phyloP scores from a whole-genome alignment of 2,329 filamentous ascomycete species.

The Alternaria dauci region DNA sequence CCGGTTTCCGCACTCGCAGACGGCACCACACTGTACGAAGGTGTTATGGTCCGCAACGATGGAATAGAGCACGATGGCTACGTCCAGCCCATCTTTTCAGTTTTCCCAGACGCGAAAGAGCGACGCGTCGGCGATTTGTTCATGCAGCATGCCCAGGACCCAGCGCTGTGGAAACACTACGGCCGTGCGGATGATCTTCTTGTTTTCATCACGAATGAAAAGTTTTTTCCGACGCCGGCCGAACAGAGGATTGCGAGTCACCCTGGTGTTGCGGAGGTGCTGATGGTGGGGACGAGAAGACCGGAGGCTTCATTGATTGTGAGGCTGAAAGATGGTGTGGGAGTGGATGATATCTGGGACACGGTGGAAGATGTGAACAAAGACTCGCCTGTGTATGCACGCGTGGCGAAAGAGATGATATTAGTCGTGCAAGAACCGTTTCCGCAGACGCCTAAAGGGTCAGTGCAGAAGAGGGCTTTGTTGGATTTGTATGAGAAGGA shows the following conservation, averaged over 20 bases:
- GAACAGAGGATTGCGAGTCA: conserved; percentile 37
- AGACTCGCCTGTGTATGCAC: conserved; percentile 52
- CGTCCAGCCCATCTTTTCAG: conserved; percentile 30
- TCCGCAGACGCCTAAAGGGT: conserved; percentile 57
- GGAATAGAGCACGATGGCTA: conserved; percentile 13
- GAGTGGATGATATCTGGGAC: conserved; percentile 58
- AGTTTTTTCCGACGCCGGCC: conserved; percentile 30
- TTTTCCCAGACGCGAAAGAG: conserved; percentile 24
- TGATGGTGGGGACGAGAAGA: conserved; percentile 43
- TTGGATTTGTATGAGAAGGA: conserved; percentile 48
- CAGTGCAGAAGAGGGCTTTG: conserved; percentile 54
- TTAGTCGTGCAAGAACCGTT: conserved; percentile 57
- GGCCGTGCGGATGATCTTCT: conserved; percentile 35
- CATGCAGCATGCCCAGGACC: conserved; percentile 16
- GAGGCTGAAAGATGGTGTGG: conserved; percentile 21
- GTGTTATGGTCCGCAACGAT: conserved; percentile 20
- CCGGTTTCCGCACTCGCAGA: conserved; percentile 4
- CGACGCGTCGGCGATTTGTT: conserved; percentile 29
- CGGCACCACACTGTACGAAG: conserved; percentile 20
- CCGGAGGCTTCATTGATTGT: conserved; percentile 43
- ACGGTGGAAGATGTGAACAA: conserved; percentile 56
- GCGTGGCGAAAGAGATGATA: conserved; percentile 55
- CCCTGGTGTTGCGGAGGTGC: conserved; percentile 36
- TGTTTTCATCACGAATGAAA: conserved; percentile 28
- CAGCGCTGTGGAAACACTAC: conserved; percentile 24